Evolutionary conservation across 2,329 filamentous ascomycete genomes (phyloP), one percentile per base, ranked within the genome.

Genomic region (Fusarium udum): DNA sequence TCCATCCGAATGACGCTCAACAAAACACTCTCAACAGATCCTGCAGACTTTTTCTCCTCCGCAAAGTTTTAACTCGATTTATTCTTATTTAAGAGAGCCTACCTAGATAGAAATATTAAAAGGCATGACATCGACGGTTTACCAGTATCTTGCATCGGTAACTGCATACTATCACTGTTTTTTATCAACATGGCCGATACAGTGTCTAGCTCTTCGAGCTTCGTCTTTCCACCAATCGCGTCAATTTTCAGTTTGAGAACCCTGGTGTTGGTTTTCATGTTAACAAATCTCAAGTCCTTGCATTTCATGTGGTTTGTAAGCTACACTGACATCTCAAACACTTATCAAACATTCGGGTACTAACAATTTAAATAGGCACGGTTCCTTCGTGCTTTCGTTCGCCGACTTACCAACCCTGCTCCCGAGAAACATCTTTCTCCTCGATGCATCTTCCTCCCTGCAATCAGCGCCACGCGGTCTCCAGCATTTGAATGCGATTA

Each of bases 101-200:
- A 18, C 0, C 7, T 9, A 14, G 12, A 10, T 14, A 46, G 1
- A 10, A 28, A 28, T 13, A 8, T 14, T 20, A 1, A 6, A 28
- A 14, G 18, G 12, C 10, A 18, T 28, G 13, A 6, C 18, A 46
- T 46, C 7, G 2, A 20, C 18, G 11, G 18, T 10, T 28, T 28
- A 20, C 18, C 24, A 15, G 4, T 7, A 9, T 14, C 43, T 28
- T 28, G 4, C 16, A 26, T 20, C 43, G 14, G 24, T 28, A 4
- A 20, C 24, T 28, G 7, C 8, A 46, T 14, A 7, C 18, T 20
- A 28, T 28, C 18, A 12, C 16, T 20, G 10, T 13, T 8, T 46
- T 20, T 10, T 6, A 9, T 20, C 2, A 46, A 14, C 24, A 46
- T 46, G 43, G 24, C 12, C 18, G 43, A 28, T 20, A 28, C 18